A percentile compares a stretch with the other conserved stretches of the same genome.
These are phyloP conservation scores for Amanita phalloides DNA, from an alignment of 768 basidiomycete species.

Conservation along the genomic window DNA sequence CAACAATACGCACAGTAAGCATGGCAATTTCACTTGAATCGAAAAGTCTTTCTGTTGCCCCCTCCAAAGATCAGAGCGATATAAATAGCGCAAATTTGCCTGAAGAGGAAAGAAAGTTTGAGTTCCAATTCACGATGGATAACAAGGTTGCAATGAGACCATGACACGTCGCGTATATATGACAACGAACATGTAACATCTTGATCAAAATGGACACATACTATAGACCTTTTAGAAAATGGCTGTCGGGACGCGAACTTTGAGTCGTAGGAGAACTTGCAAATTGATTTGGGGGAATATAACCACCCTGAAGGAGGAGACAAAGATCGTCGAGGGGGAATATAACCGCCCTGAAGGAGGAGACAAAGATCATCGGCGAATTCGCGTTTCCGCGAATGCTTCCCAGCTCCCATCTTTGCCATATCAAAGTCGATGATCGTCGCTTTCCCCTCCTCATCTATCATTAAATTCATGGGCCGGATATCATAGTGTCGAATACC, in stretches of 20 bases:
- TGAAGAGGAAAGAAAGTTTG: too few species aligned
- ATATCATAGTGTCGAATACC: background rate
- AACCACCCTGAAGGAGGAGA: background rate
- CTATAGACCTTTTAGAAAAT: background rate
- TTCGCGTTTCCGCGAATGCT: background rate
- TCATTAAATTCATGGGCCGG: background rate
- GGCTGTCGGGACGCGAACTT: background rate
- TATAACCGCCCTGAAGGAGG: background rate
- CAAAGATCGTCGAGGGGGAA: background rate
- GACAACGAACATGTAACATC: too few species aligned
- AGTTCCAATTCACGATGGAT: too few species aligned
- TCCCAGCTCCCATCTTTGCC: constrained; percentile 1
- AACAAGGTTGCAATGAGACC: too few species aligned
- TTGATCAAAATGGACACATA: background rate
- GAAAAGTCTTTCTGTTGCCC: too few species aligned
- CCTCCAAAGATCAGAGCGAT: too few species aligned
- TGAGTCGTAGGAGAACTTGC: background rate
- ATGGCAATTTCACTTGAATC: too few species aligned
- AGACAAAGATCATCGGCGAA: background rate
- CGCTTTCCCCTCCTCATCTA: background rate
- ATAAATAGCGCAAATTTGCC: too few species aligned
- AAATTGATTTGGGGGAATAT: background rate
- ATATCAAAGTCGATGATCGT: background rate
- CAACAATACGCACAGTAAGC: too few species aligned
- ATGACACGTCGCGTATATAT: too few species aligned